These are phyloP conservation scores for Smithsoniella earleae DNA, from an alignment of 163 green algal genomes.

Conservation along the genomic window DNA sequence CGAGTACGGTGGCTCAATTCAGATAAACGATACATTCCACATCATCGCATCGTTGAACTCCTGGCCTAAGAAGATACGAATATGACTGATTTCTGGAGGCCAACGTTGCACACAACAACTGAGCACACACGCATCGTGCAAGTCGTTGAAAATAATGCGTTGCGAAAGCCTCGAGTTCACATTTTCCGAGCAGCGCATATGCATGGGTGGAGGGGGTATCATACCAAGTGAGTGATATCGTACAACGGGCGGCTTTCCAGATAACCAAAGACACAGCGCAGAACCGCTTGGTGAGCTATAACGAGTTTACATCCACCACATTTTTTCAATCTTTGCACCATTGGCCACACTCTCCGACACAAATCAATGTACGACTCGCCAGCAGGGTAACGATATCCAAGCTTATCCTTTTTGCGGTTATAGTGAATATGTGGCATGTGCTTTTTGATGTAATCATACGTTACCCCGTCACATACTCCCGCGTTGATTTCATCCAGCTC, in stretches of 20 bases:
- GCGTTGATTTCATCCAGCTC: slow-evolving; percentile 38
- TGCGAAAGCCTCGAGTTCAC: too few relatives aligned
- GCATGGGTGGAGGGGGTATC: neutral
- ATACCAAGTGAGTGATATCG: slow-evolving; percentile 26
- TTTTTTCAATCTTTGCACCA: neutral
- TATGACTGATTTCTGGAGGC: too few relatives aligned
- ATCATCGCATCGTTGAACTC: neutral
- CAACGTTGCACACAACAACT: too few relatives aligned
- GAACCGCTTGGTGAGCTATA: slow-evolving; percentile 24
- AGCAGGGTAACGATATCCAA: slow-evolving; percentile 4
- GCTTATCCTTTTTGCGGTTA: neutral
- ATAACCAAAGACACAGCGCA: slow-evolving; percentile 13
- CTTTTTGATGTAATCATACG: slow-evolving; percentile 35
- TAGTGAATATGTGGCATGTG: slow-evolving; percentile 29
- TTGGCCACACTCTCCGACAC: neutral
- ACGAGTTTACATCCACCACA: neutral
- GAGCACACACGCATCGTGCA: too few relatives aligned
- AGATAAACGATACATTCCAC: neutral
- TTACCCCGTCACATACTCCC: slow-evolving; percentile 37
- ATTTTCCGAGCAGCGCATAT: neutral
- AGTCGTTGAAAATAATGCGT: too few relatives aligned
- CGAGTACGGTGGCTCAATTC: neutral
- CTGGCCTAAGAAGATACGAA: too few relatives aligned
- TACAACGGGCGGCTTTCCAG: neutral
- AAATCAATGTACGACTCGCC: slow-evolving; percentile 28